A percentile compares a stretch with the other conserved stretches of the same genome.
Evolutionary conservation across 192 early-diverging fungal genomes (phyloP).

Genomic region (Rhizophagus clarus): DNA sequence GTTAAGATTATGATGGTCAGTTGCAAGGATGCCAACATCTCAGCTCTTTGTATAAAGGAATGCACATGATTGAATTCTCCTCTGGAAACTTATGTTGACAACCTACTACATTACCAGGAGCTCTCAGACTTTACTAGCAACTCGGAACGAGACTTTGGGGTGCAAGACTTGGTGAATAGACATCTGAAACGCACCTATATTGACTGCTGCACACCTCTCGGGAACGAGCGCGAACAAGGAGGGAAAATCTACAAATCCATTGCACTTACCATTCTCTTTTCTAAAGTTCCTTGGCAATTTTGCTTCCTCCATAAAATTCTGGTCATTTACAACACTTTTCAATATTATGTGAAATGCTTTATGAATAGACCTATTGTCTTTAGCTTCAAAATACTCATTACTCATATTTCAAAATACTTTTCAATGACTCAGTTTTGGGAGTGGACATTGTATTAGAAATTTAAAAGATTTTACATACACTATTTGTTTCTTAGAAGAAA

Average conservation of each 20-base stretch:
- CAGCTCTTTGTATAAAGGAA: not conserved
- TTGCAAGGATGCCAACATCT: not conserved
- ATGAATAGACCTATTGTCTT: not conserved
- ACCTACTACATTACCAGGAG: slow-evolving; percentile 1
- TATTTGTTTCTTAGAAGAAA: too few relatives aligned
- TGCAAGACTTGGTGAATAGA: not conserved
- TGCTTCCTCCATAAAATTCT: not conserved
- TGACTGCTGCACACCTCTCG: not conserved
- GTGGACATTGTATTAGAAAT: too few relatives aligned
- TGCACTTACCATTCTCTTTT: not conserved
- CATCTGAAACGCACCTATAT: not conserved
- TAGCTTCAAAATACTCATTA: not conserved
- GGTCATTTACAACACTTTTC: not conserved
- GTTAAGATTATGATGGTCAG: slow-evolving; percentile 2
- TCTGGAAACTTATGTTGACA: not conserved
- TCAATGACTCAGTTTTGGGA: too few relatives aligned
- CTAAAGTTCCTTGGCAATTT: slow-evolving; percentile 1
- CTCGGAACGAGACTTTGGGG: not conserved
- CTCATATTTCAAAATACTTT: too few relatives aligned
- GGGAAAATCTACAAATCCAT: not conserved
- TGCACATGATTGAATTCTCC: not conserved
- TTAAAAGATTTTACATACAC: too few relatives aligned
- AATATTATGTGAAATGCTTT: not conserved
- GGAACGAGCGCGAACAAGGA: not conserved
- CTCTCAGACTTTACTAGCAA: not conserved